A percentile compares a stretch with the other conserved stretches of the same genome.
These are phyloP conservation scores for Chlorella sp. DNA, from an alignment of 139 green algal species.

Conservation along the genomic window DNA sequence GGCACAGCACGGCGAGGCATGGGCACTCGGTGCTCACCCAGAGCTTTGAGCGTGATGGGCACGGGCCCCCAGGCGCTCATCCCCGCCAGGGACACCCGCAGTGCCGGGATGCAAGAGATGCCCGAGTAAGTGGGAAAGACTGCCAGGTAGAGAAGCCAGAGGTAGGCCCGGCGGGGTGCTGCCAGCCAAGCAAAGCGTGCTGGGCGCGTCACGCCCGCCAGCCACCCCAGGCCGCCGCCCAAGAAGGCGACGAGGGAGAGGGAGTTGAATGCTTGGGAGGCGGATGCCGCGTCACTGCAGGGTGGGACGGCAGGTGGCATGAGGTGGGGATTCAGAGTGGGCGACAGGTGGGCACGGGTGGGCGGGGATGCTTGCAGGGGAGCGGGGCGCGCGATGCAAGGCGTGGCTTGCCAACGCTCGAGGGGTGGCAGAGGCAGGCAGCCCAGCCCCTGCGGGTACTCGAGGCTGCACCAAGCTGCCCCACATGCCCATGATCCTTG, in stretches of 20 bases:
- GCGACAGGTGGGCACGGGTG: no score
- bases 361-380: no score
- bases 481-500: no score
- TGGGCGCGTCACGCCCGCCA: constrained; percentile 6
- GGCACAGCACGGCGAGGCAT: no score
- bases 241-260: constrained; percentile 4
- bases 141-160: constrained; percentile 13
- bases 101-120: background rate
- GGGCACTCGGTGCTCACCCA: constrained; percentile 11
- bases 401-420: no score
- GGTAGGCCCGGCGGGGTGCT: background rate
- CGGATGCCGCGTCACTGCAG: background rate
- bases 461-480: no score
- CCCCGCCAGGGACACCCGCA: background rate
- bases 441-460: no score
- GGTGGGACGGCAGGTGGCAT: background rate
- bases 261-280: background rate
- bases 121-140: constrained; percentile 15
- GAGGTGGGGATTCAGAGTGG: no score
- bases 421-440: no score
- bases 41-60: background rate
- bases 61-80: background rate
- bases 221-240: constrained; percentile 14
- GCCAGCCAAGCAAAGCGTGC: constrained; percentile 29
- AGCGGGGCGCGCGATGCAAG: no score